Evolutionary conservation across 768 basidiomycete species (phyloP).

Genomic region (Tubosaeta brunneosetosa): DNA sequence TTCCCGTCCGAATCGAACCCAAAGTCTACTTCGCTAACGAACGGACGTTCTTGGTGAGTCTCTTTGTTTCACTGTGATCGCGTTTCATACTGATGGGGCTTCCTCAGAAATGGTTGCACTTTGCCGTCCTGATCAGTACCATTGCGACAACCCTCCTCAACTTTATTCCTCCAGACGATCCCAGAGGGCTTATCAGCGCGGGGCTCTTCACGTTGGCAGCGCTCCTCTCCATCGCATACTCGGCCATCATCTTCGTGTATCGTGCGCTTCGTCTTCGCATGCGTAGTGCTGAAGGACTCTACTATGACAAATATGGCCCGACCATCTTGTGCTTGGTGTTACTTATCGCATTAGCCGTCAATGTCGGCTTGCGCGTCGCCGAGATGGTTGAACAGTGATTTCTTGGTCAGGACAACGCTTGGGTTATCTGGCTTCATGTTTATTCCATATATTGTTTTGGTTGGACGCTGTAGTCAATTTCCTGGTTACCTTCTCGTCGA

Average conservation of each 20-base stretch:
- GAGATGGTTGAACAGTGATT: constrained; percentile 40
- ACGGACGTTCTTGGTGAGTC: constrained; percentile 84
- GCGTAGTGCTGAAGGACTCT: constrained; percentile 72
- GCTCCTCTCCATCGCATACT: constrained; percentile 82
- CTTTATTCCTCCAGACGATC: constrained; percentile 70
- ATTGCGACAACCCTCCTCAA: constrained; percentile 90
- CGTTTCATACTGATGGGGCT: constrained; percentile 1
- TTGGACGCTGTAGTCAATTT: background rate
- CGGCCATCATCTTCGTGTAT: constrained; percentile 75
- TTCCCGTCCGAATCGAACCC: constrained; percentile 95
- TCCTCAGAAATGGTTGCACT: constrained; percentile 84
- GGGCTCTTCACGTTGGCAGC: constrained; percentile 88
- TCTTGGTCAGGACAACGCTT: background rate
- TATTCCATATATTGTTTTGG: background rate
- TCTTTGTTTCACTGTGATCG: background rate
- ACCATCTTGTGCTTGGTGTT: constrained; percentile 68
- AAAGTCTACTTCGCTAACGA: constrained; percentile 98
- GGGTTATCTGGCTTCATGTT: background rate
- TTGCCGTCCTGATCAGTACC: constrained; percentile 79
- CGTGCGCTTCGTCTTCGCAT: constrained; percentile 65
- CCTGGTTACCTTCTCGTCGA: background rate
- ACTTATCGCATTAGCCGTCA: constrained; percentile 64
- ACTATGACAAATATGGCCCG: constrained; percentile 88
- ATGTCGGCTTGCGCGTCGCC: constrained; percentile 63
- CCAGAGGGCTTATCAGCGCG: constrained; percentile 79